Evolutionary conservation across 345 rosid genomes (phyloP).

Genomic region (Populus ilicifolia): DNA sequence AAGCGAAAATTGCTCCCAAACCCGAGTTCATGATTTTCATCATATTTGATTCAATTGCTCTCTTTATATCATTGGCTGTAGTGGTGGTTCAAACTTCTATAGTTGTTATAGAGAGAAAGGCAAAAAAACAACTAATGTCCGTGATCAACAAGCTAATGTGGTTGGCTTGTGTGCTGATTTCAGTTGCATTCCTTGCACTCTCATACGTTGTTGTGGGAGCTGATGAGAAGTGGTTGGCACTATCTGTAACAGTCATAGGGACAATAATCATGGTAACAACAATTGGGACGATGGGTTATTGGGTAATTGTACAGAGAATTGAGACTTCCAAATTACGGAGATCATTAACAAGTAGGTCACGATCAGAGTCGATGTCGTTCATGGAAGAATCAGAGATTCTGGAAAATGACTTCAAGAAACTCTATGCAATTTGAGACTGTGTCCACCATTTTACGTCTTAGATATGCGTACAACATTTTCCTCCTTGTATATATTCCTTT

Average conservation of each 20-base stretch:
- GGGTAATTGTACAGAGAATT: conserved; percentile 67
- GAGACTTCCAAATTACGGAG: conserved; percentile 48
- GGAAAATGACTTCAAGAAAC: conserved; percentile 52
- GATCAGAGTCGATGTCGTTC: conserved; percentile 48
- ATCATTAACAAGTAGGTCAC: conserved; percentile 42
- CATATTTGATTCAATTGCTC: conserved; percentile 75
- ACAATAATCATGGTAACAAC: conserved; percentile 74
- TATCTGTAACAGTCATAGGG: conserved; percentile 53
- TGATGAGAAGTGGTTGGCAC: conserved; percentile 53
- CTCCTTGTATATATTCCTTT: background rate
- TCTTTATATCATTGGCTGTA: conserved; percentile 87
- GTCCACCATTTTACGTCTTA: background rate
- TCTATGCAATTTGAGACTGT: conserved; percentile 63
- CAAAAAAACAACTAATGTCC: conserved; percentile 80
- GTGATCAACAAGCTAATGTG: conserved; percentile 94
- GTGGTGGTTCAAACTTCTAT: conserved; percentile 95
- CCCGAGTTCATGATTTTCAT: conserved; percentile 62
- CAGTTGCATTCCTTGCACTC: conserved; percentile 73
- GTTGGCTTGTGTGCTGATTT: conserved; percentile 83
- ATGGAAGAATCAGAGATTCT: conserved; percentile 62
- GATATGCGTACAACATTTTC: background rate
- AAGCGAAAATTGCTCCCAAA: conserved; percentile 59
- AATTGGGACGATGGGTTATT: conserved; percentile 82
- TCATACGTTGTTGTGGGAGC: conserved; percentile 72
- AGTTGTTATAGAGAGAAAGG: conserved; percentile 74